These are phyloP conservation scores for Cystofilobasidium ferigula DNA, from an alignment of 768 basidiomycete genomes.

Conservation along the genomic window DNA sequence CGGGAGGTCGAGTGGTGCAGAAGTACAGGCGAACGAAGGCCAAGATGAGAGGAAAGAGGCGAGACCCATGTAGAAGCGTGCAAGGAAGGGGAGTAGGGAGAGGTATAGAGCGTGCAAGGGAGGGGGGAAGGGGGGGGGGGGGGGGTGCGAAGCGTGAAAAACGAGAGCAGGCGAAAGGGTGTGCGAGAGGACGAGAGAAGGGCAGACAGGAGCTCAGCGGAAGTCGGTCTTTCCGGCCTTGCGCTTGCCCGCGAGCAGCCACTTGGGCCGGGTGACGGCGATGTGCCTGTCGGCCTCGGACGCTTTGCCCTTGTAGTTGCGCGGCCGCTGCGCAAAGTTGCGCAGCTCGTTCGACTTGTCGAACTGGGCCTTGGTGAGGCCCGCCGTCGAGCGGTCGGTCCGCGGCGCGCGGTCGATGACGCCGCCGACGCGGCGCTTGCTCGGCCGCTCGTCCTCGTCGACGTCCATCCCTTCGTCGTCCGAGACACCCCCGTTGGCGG, in stretches of 20 bases:
- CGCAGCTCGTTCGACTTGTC: conserved; percentile 68
- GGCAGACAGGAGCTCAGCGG: conserved; percentile 28
- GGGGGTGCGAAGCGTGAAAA: neutral
- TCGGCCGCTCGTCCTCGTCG: conserved; percentile 34
- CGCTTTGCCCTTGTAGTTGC: conserved; percentile 80
- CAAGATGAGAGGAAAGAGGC: too few relatives aligned
- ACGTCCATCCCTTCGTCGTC: conserved; percentile 27
- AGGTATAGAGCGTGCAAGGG: too few relatives aligned
- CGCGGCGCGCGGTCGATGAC: conserved; percentile 51
- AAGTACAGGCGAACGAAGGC: too few relatives aligned
- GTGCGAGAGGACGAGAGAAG: neutral
- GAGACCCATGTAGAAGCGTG: neutral
- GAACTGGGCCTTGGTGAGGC: conserved; percentile 71
- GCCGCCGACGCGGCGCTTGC: conserved; percentile 50
- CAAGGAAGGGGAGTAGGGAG: neutral
- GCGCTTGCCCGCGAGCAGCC: conserved; percentile 29
- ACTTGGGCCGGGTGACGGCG: conserved; percentile 37
- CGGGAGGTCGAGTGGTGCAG: too few relatives aligned
- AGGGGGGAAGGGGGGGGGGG: neutral
- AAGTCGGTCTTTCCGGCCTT: conserved; percentile 38
- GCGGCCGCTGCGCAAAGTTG: conserved; percentile 72
- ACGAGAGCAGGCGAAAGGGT: neutral
- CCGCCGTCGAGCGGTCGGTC: conserved; percentile 62
- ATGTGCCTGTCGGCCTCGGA: conserved; percentile 54
- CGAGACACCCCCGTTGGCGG: too few relatives aligned